Base-by-base conservation (phyloP, 192 early-diverging fungal genomes). In the Coemansia sp. region DNA sequence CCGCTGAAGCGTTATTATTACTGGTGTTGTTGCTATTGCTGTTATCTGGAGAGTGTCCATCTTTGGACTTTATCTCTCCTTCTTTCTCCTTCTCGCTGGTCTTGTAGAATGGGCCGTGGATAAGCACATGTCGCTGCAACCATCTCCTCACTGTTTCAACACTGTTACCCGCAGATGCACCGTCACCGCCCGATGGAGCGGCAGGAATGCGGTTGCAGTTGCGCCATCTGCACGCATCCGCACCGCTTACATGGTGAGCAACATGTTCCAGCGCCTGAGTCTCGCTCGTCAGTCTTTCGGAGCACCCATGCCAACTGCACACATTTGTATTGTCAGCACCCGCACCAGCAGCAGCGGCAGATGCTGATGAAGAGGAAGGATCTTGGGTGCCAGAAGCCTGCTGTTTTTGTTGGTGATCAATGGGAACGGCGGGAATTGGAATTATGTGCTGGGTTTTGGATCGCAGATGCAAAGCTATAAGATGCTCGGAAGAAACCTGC, bases 221-320 rank as follows among this genome's bases (percentile, higher is more conserved):
- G 41, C 62, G 49, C 79, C 79, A 82, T 16, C 79, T 64, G 42
- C 79, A 82, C 10, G 79, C 79, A 18, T 82, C 79, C 21, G 79
- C 79, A 0, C 39, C 59, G 1, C 11, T 8, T 0, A 68, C 18
- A 41, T 82, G 79, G 10, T 9, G n/a, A 6, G 42, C 16, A 9
- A 76, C 8, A 12, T 82, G 79, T 44, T 60, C 68, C 50, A 62
- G 41, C 0, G 79, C 79, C 57, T 75, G 67, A 9, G 61, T 44
- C 66, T 83, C 81, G 40, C 45, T 58, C 44, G 40, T 53, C 65
- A 78, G 77, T 42, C 9, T 23, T 6, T 57, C 56, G n/a, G 6
- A 15, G 61, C 81, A 83, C 15, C 65, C 75, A n/a, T 23, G 49
- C 81, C 81, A 83, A 42, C 18, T 12, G 49, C 81, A 83, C 5